phyloP scores from a whole-genome alignment of 257 asterid species.

The Vinca minor region DNA sequence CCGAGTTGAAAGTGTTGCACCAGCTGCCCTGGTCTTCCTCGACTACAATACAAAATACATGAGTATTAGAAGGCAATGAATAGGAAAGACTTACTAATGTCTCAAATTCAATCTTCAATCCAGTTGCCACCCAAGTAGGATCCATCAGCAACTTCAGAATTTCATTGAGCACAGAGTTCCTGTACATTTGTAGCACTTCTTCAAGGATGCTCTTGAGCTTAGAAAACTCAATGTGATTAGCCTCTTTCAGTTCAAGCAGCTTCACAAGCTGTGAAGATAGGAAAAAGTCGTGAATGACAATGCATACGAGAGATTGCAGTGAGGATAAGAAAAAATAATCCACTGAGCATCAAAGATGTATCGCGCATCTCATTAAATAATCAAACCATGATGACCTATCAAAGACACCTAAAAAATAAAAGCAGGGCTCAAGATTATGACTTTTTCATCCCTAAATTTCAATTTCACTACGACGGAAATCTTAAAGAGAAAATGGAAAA shows the following conservation, averaged over 20 bases:
- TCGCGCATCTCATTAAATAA: not conserved
- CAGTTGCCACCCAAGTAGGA: conserved; percentile 94
- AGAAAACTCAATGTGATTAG: conserved; percentile 90
- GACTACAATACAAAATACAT: not conserved
- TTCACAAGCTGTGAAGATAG: conserved; percentile 72
- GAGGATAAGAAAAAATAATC: not conserved
- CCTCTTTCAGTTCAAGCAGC: conserved; percentile 90
- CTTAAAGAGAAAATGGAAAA: not conserved
- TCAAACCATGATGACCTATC: not conserved
- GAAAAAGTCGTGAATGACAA: not conserved
- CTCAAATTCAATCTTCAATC: conserved; percentile 70
- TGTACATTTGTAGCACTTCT: conserved; percentile 54
- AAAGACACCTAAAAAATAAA: not conserved
- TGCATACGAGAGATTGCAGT: not conserved
- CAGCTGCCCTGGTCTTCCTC: too few relatives aligned
- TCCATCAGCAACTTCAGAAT: conserved; percentile 61
- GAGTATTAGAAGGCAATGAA: not conserved
- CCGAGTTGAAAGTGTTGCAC: too few relatives aligned
- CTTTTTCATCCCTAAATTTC: not conserved
- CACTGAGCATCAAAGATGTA: not conserved
- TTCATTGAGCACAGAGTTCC: conserved; percentile 50
- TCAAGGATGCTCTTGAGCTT: conserved; percentile 74
- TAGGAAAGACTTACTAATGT: conserved; percentile 48
- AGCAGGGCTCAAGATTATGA: not conserved
- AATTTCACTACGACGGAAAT: not conserved